Evolutionary conservation across 768 basidiomycete genomes (phyloP).

Genomic region (Cytidiella melzeri): DNA sequence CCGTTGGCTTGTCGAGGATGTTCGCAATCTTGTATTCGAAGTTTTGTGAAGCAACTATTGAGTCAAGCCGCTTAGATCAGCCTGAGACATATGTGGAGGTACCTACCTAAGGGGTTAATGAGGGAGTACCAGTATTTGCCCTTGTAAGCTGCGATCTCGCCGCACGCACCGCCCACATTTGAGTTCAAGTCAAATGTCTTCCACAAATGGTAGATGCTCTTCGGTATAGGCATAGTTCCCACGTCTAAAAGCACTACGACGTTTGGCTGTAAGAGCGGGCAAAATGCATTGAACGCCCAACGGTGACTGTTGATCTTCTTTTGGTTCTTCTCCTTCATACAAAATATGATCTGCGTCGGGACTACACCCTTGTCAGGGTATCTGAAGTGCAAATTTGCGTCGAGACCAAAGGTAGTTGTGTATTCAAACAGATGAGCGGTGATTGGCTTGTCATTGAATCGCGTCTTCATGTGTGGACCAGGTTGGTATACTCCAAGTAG

Average conservation of each 20-base stretch:
- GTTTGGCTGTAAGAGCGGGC: slow-evolving; percentile 78
- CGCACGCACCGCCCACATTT: slow-evolving; percentile 92
- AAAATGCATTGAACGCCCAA: slow-evolving; percentile 98
- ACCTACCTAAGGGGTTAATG: slow-evolving; percentile 75
- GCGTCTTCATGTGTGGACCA: slow-evolving; percentile 52
- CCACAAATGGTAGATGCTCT: slow-evolving; percentile 92
- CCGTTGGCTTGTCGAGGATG: slow-evolving; percentile 86
- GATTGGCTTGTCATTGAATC: slow-evolving; percentile 67
- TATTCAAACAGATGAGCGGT: slow-evolving; percentile 81
- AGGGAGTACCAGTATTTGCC: slow-evolving; percentile 78
- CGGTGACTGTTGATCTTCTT: slow-evolving; percentile 97
- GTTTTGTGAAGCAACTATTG: slow-evolving; percentile 83
- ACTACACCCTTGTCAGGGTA: slow-evolving; percentile 92
- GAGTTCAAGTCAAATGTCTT: slow-evolving; percentile 90
- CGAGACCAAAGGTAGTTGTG: slow-evolving; percentile 74
- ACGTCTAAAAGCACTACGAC: slow-evolving; percentile 92
- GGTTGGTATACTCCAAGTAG: slow-evolving; percentile 91
- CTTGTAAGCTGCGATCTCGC: slow-evolving; percentile 93
- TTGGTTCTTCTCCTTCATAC: slow-evolving; percentile 89
- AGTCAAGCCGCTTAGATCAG: not conserved
- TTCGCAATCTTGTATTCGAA: slow-evolving; percentile 93
- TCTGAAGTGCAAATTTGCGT: slow-evolving; percentile 74
- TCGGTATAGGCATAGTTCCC: slow-evolving; percentile 84
- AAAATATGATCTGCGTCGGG: slow-evolving; percentile 91
- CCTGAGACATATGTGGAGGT: not conserved